Percentiles rank a stretch among this genome's conserved stretches.
phyloP scores from a whole-genome alignment of 2,329 filamentous ascomycete species.

The Didymella glomerata region DNA sequence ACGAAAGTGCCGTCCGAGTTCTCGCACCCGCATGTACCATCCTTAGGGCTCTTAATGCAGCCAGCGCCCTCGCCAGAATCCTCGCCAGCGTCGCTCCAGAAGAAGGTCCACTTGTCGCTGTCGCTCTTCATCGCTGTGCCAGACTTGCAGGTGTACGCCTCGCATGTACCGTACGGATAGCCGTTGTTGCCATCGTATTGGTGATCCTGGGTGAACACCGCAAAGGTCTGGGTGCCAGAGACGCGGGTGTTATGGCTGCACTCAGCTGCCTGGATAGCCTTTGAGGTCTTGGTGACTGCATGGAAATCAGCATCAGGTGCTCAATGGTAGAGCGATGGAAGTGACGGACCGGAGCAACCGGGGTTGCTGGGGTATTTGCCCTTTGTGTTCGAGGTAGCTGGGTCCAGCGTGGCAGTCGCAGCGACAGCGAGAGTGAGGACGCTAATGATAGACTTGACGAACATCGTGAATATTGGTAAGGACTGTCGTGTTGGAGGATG shows the following conservation, averaged over 20 bases:
- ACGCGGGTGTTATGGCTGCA: slow-evolving; percentile 55
- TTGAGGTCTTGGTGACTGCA: slow-evolving; percentile 43
- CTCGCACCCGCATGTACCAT: slow-evolving; percentile 38
- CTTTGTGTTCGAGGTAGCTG: slow-evolving; percentile 51
- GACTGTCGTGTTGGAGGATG: not conserved
- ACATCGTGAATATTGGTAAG: slow-evolving; percentile 9
- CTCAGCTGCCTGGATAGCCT: slow-evolving; percentile 55
- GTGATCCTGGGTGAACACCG: slow-evolving; percentile 56
- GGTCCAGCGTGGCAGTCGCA: slow-evolving; percentile 48
- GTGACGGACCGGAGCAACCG: slow-evolving; percentile 34
- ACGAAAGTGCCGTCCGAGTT: slow-evolving; percentile 39
- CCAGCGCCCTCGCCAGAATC: slow-evolving; percentile 34
- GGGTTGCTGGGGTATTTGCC: slow-evolving; percentile 40
- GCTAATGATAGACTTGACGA: slow-evolving; percentile 18
- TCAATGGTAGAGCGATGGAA: not conserved
- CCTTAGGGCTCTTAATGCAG: slow-evolving; percentile 40
- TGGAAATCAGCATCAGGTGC: not conserved
- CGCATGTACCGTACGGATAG: slow-evolving; percentile 58
- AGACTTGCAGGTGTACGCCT: slow-evolving; percentile 37
- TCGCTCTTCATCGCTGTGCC: slow-evolving; percentile 27
- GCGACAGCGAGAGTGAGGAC: slow-evolving; percentile 24
- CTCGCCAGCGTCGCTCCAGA: slow-evolving; percentile 33
- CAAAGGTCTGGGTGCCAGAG: slow-evolving; percentile 50
- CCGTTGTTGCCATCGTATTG: slow-evolving; percentile 56
- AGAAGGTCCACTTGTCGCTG: slow-evolving; percentile 36